Percentiles rank a stretch among this genome's conserved stretches.
Conservation (phyloP, 805 yeast genomes). For the Cyberlindnera mrakii region DNA sequence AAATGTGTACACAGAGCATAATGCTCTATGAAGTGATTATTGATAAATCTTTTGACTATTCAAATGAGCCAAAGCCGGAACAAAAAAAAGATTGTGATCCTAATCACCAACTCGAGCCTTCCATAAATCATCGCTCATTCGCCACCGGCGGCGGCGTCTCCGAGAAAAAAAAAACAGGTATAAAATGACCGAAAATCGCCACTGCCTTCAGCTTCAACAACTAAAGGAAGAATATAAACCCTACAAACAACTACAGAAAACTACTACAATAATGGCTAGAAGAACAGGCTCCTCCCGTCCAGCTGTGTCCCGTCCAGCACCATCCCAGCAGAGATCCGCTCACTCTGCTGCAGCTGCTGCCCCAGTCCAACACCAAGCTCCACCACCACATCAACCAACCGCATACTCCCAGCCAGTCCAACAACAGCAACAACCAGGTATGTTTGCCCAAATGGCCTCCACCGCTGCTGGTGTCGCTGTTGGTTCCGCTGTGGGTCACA, state of each 20-base stretch:
- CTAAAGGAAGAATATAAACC: not conserved
- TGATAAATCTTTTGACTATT: too few relatives aligned
- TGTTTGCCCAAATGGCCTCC: constrained; percentile 95
- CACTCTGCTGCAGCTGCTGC: constrained; percentile 76
- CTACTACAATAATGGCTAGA: constrained; percentile 34
- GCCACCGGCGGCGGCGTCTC: not conserved
- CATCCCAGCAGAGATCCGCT: constrained; percentile 59
- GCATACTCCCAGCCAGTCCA: constrained; percentile 39
- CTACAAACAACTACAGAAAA: constrained; percentile 1
- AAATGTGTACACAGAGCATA: too few relatives aligned
- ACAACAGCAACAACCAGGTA: constrained; percentile 66
- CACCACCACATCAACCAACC: constrained; percentile 35
- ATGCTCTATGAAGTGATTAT: too few relatives aligned
- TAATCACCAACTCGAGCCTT: not conserved
- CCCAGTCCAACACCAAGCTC: constrained; percentile 29
- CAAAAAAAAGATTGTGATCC: too few relatives aligned
- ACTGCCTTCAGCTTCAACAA: not conserved
- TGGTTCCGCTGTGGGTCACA: constrained; percentile 96
- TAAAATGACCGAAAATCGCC: not conserved
- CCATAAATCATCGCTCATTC: not conserved
- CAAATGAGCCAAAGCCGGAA: too few relatives aligned
- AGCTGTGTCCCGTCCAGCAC: constrained; percentile 32
- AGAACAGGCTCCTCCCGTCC: constrained; percentile 43
- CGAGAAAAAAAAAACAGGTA: not conserved
- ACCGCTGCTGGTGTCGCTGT: constrained; percentile 99